Evolutionary conservation across 2,329 filamentous ascomycete genomes (phyloP), one percentile per base, ranked within the genome.

Genomic region (Aspergillus sp.): DNA sequence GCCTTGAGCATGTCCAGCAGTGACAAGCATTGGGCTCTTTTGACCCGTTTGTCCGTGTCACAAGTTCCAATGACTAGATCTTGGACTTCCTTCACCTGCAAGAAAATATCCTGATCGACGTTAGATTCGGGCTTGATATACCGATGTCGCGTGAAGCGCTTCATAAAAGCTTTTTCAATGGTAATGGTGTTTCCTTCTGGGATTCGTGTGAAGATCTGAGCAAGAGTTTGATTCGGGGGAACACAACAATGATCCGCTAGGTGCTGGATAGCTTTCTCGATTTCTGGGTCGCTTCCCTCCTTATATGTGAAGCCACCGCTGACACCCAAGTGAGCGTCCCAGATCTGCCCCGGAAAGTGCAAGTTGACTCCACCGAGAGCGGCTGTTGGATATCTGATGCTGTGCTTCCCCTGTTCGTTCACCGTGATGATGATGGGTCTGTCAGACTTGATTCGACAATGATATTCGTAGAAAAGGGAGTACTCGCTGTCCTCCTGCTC

Each of bases 71-170:
- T 64, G 2, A 71, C 46, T 6, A 80, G 67, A 29, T 74, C 71
- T 58, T 79, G 78, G 6, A 73, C 66, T 60, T 80, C 78, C 2
- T 66, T 75, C 12, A 78, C 63, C 58, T 77, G 73, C 1, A 76
- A 61, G 56, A 69, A 70, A 6, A 77, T 56, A 26, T 71, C 65
- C 16, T 70, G 63, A 20, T 59, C 57, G 12, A 52, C 59, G 6
- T 55, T 50, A 12, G 54, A 58, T 10, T 57, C 54, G 11, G 58
- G 29, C 9, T 59, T 65, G 20, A 67, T 53, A 54, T 67, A 69
- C 9, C 61, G 64, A 63, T 78, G 73, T 6, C 66, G 66, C 1
- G 75, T 73, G 58, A 65, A 70, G 1, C 74, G 67, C 55, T 72
- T 74, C 70, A 77, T 68, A 12, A 75, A 47, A 0, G 75, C 68